Evolutionary conservation across 192 early-diverging fungal genomes (phyloP), one percentile per base, ranked within the genome.

Genomic region (Phycomyces nitens): DNA sequence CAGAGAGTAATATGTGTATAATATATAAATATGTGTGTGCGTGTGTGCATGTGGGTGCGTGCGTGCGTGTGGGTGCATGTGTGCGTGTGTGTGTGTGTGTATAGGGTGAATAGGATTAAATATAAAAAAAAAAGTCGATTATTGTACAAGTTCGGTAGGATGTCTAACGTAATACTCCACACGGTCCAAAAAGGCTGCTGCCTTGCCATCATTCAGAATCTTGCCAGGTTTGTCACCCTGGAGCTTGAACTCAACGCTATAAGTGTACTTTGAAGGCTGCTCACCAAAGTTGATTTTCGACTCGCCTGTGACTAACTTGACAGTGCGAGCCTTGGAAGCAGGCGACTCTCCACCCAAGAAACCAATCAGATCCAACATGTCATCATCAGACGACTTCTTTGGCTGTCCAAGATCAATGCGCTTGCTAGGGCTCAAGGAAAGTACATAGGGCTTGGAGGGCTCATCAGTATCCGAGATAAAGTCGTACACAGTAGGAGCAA

Each of bases 401-500:
- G 22, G 43, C 11, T 47, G 26, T 16, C 18, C 18, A 53, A 47
- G 21, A 12, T 52, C 52, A 38, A 53, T n/a, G 27, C 52, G 27
- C 50, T 65, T 44, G 22, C 41, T 43, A n/a, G 52, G 29, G 26
- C 52, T 58, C 2, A 73, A 24, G 22, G 39, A 47, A 50, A 73
- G 47, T 11, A 56, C 49, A 52, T 67, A 73, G 50, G 75, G 71
- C 62, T 77, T 63, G 24, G 56, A 53, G 21, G 64, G 56, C 65
- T 73, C 47, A 34, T 68, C 42, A 26, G 57, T 56, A 57, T 62
- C 42, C 50, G 44, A 64, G 58, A 62, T 64, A 61, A 75, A 68
- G 61, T 59, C 75, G 52, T 63, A 73, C 14, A 47, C 58, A 39
- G 71, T 51, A 26, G 55, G 38, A 1, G 92, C 94, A 64, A 98